Evolutionary conservation across 495 filamentous ascomycete genomes (phyloP), one percentile per base, ranked within the genome.

Genomic region (Aspergillus avenaceus): DNA sequence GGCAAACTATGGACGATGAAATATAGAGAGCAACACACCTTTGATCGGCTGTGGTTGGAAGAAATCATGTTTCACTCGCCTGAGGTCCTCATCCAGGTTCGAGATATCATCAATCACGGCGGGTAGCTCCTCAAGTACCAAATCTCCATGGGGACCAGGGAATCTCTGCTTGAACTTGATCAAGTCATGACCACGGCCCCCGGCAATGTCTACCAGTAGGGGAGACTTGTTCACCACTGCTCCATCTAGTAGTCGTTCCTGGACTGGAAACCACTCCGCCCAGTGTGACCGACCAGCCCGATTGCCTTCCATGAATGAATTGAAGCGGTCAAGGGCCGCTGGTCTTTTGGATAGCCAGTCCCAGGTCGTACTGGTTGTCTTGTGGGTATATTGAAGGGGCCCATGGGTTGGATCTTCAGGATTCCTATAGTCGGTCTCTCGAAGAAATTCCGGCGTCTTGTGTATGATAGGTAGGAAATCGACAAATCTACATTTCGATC

Each of bases 191-290:
- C 80, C 79, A 7, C 61, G 46, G 8, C 65, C 67, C 5, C 74
- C 79, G 24, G 61, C 79, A 0, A 81, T 58, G 62, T 83, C 81
- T 16, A 82, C 75, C 0, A 83, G 49, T 7, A 82, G 55, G 1
- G 69, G 60, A n/a, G n/a, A n/a, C 8, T 57, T 49, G 6, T 63
- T 43, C 2, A 9, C 43, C 43, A 24, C 40, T 4, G 46, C 49
- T 13, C 41, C 55, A 42, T 50, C 31, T 21, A 56, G 31, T 8
- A 66, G 23, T 13, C 50, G 51, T 12, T 58, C 47, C 41, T 62
- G 49, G 3, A 64, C 56, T 26, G 63, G 67, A 41, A 64, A 70
- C 64, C 64, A 67, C 13, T 65, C 51, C 12, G 56, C 61, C 64
- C 64, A 67, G 34, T 56, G 45, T 1, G 51, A 28, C 4, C 51